Conservation (phyloP, 2,329 filamentous ascomycete species). For the Chaetomium olivaceum region DNA sequence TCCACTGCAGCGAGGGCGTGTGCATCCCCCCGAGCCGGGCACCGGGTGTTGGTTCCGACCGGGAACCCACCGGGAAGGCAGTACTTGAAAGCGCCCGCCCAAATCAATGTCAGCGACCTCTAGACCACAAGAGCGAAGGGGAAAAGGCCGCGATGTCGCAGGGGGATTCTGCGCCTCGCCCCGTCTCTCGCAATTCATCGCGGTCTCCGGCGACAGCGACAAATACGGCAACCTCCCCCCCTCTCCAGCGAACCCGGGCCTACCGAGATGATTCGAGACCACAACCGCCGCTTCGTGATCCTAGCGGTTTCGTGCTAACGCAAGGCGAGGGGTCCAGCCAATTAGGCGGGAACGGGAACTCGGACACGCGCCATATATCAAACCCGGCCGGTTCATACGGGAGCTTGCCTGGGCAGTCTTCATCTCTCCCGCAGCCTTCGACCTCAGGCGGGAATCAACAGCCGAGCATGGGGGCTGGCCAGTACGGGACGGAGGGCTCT, state of each 20-base stretch:
- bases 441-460: conserved; percentile 29
- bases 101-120: conserved; percentile 60
- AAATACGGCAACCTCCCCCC: conserved; percentile 38
- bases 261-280: conserved; percentile 37
- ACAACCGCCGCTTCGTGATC: conserved; percentile 35
- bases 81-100: conserved; percentile 33
- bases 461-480: conserved; percentile 29
- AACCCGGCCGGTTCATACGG: conserved; percentile 44
- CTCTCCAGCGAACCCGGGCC: conserved; percentile 36
- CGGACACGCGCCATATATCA: conserved; percentile 48
- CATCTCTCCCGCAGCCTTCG: conserved; percentile 27
- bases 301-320: conserved; percentile 33
- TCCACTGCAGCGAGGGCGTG: conserved; percentile 23
- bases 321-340: conserved; percentile 36
- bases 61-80: conserved; percentile 25
- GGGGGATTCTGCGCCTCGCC: conserved; percentile 57
- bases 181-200: conserved; percentile 53
- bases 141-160: conserved; percentile 66
- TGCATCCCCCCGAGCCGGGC: conserved; percentile 23
- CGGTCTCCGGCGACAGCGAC: conserved; percentile 46
- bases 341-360: conserved; percentile 39
- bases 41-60: conserved; percentile 27
- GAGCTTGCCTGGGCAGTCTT: conserved; percentile 22
- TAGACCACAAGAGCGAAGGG: conserved; percentile 54
- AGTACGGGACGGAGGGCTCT: conserved; percentile 32